These are phyloP conservation scores for Cordyceps cateniannulata DNA, from an alignment of 2,329 filamentous ascomycete species.

Conservation along the genomic window DNA sequence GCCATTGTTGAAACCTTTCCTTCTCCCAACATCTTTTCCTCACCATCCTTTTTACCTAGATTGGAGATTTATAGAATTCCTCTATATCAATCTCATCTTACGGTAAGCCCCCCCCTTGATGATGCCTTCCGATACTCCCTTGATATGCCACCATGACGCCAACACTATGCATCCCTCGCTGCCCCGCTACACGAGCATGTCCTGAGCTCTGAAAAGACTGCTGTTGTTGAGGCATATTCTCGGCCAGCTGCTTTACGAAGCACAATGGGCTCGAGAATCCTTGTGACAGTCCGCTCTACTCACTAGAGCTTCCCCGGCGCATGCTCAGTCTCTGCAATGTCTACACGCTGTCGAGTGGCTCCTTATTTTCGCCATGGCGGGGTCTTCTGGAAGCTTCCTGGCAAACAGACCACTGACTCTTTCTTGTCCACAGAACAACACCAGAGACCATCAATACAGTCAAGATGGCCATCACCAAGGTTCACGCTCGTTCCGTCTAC, in stretches of 20 bases:
- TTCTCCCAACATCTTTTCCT: constrained; percentile 9
- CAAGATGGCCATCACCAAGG: constrained; percentile 85
- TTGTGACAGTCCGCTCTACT: not conserved
- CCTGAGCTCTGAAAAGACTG: not conserved
- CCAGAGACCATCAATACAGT: constrained; percentile 10
- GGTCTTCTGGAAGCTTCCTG: not conserved
- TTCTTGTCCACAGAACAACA: not conserved
- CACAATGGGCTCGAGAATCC: not conserved
- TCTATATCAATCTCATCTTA: not conserved
- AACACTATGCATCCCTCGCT: not conserved
- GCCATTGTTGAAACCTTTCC: constrained; percentile 8
- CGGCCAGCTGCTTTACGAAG: not conserved
- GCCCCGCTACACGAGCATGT: not conserved
- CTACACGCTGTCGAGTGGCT: not conserved
- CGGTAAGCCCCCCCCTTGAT: not conserved
- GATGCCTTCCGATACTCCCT: not conserved
- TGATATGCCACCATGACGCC: constrained; percentile 11
- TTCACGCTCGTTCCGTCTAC: constrained; percentile 92
- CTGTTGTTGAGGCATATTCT: constrained; percentile 19
- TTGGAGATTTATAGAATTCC: not conserved
- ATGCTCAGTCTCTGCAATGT: not conserved
- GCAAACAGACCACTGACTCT: not conserved
- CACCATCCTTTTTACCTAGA: not conserved
- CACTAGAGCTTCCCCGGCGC: not conserved
- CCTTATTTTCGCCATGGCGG: not conserved